phyloP scores from a whole-genome alignment of 108 stramenopile genomes.

The Pseudonitzschia multistriata region DNA sequence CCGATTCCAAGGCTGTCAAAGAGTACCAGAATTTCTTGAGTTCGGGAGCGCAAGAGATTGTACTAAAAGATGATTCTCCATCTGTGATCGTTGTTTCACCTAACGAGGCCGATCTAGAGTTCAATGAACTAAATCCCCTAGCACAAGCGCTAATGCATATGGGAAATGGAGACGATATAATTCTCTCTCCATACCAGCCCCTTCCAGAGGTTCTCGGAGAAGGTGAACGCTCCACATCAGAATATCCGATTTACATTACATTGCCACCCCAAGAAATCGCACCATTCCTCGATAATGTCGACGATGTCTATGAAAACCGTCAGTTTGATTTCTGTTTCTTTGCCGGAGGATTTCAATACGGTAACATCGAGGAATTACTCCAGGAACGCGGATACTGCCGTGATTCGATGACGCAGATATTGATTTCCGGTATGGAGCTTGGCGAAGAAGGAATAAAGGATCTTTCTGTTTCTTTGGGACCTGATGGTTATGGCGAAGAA shows the following conservation, averaged over 20 bases:
- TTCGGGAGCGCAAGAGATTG: constrained; percentile 66
- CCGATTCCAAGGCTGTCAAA: constrained; percentile 46
- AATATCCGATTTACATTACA: constrained; percentile 78
- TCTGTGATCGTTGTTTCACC: constrained; percentile 62
- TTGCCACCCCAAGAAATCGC: constrained; percentile 62
- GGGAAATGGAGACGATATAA: constrained; percentile 65
- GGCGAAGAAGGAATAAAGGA: constrained; percentile 46
- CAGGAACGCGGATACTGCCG: constrained; percentile 73
- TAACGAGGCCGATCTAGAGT: constrained; percentile 26
- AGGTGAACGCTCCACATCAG: constrained; percentile 27
- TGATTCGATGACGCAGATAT: constrained; percentile 76
- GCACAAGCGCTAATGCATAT: constrained; percentile 53
- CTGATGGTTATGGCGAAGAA: constrained; percentile 60
- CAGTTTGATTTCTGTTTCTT: constrained; percentile 77
- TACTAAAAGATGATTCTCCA: constrained; percentile 58
- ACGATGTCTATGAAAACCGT: constrained; percentile 47
- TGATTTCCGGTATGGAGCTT: constrained; percentile 59
- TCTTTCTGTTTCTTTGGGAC: constrained; percentile 53
- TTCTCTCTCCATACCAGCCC: constrained; percentile 49
- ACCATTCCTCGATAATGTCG: constrained; percentile 58
- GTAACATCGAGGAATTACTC: constrained; percentile 71
- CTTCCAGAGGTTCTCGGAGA: constrained; percentile 51
- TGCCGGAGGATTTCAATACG: constrained; percentile 66
- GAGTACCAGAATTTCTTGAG: constrained; percentile 83
- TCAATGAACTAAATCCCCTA: constrained; percentile 30